Conservation (phyloP, 495 filamentous ascomycete genomes). For the Podospora pseudocomata region DNA sequence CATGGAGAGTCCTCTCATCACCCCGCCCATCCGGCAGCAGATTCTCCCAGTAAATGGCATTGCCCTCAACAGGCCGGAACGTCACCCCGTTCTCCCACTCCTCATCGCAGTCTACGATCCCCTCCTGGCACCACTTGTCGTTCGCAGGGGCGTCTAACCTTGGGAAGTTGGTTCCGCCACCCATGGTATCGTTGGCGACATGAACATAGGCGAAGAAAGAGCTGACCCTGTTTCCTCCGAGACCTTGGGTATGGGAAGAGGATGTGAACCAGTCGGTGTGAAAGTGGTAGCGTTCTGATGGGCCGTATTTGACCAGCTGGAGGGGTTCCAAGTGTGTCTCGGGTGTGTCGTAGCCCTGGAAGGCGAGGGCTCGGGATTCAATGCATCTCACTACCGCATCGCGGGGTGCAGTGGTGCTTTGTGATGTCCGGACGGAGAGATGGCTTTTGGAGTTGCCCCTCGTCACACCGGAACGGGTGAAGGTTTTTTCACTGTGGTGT, state of each 20-base stretch:
- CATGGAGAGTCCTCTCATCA: slow-evolving; percentile 65
- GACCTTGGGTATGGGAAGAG: slow-evolving; percentile 31
- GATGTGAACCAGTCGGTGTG: slow-evolving; percentile 58
- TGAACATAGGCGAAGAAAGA: slow-evolving; percentile 58
- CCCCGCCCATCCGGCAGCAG: slow-evolving; percentile 53
- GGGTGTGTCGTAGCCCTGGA: slow-evolving; percentile 59
- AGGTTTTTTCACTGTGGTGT: slow-evolving; percentile 33
- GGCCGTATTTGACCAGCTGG: slow-evolving; percentile 52
- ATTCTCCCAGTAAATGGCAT: slow-evolving; percentile 77
- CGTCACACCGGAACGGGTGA: slow-evolving; percentile 41
- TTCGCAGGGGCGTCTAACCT: slow-evolving; percentile 35
- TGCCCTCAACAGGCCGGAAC: slow-evolving; percentile 63
- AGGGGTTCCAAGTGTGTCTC: slow-evolving; percentile 49
- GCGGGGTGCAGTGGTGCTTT: slow-evolving; percentile 46
- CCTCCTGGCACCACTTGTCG: slow-evolving; percentile 54
- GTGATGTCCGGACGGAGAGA: slow-evolving; percentile 41
- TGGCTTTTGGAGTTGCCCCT: slow-evolving; percentile 24
- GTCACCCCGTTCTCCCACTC: slow-evolving; percentile 57
- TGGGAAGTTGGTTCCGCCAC: slow-evolving; percentile 58
- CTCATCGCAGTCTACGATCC: slow-evolving; percentile 55
- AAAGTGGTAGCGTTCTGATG: slow-evolving; percentile 48
- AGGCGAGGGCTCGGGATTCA: slow-evolving; percentile 61
- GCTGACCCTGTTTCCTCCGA: slow-evolving; percentile 48
- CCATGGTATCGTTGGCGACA: slow-evolving; percentile 44
- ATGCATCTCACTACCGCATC: slow-evolving; percentile 63